Percentiles rank a stretch among this genome's conserved stretches.
Conservation (phyloP, 306 rosid genomes). For the Cucumis hystrix region DNA sequence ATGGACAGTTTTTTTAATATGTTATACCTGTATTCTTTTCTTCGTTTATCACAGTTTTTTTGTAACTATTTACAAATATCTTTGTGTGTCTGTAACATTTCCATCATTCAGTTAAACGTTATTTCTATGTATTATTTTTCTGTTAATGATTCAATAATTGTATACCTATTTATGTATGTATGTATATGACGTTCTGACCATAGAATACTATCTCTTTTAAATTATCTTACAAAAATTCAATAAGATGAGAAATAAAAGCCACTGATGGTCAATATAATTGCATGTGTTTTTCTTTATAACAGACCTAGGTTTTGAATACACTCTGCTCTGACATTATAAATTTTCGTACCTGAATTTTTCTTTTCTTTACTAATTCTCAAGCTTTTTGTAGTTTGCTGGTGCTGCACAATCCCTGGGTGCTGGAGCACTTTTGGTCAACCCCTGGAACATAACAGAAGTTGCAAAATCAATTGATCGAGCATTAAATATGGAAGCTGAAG, state of each 20-base stretch:
- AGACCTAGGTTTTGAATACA: neutral
- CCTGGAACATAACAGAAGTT: slow-evolving; percentile 89
- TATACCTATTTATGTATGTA: neutral
- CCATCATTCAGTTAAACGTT: neutral
- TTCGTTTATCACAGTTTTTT: neutral
- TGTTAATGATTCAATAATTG: neutral
- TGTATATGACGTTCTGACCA: neutral
- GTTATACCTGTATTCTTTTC: neutral
- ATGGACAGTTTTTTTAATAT: neutral
- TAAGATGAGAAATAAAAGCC: neutral
- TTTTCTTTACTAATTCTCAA: slow-evolving; percentile 4
- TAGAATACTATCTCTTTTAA: neutral
- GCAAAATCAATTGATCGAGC: slow-evolving; percentile 86
- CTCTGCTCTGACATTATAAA: neutral
- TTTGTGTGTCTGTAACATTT: neutral
- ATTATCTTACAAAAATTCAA: neutral
- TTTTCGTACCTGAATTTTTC: neutral
- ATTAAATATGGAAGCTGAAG: slow-evolving; percentile 79
- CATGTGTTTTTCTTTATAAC: neutral
- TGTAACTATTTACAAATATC: neutral
- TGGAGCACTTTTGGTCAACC: slow-evolving; percentile 91
- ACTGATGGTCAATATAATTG: neutral
- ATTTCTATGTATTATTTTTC: neutral
- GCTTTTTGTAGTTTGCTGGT: slow-evolving; percentile 73
- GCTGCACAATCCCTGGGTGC: slow-evolving; percentile 98